A percentile compares a stretch with the other conserved stretches of the same genome.
Evolutionary conservation across 306 rosid genomes (phyloP).

Genomic region (Glycine soja): DNA sequence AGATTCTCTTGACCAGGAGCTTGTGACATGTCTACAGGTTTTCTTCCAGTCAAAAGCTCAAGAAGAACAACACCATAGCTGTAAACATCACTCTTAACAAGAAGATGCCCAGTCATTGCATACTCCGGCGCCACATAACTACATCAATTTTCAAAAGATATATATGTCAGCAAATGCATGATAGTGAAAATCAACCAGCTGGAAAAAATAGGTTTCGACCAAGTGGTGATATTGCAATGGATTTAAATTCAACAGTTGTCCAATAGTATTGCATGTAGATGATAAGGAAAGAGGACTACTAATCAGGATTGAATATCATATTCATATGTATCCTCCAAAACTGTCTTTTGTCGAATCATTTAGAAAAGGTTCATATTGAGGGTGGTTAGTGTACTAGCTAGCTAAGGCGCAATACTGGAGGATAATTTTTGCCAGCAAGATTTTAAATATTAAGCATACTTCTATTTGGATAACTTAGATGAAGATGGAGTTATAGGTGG

Average conservation of each 20-base stretch:
- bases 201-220: conserved; percentile 7
- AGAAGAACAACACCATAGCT: conserved; percentile 96
- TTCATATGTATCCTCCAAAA: not conserved
- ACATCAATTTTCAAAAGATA: conserved; percentile 37
- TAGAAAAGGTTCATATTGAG: not conserved
- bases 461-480: not conserved
- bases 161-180: conserved; percentile 25
- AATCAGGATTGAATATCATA: not conserved
- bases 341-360: not conserved
- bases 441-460: not conserved
- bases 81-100: conserved; percentile 90
- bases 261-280: not conserved
- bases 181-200: conserved; percentile 2
- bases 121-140: conserved; percentile 95
- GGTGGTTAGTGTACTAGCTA: not conserved
- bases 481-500: not conserved
- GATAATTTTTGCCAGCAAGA: not conserved
- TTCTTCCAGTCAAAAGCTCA: conserved; percentile 83
- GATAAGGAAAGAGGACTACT: not conserved
- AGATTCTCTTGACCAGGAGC: conserved; percentile 90
- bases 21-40: conserved; percentile 93
- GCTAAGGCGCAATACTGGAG: not conserved
- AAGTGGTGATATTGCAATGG: conserved; percentile 3
- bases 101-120: conserved; percentile 97
- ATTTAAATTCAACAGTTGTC: not conserved